These are phyloP conservation scores for Pyracantha coccinea DNA, from an alignment of 331 rosid species.

Conservation along the genomic window DNA sequence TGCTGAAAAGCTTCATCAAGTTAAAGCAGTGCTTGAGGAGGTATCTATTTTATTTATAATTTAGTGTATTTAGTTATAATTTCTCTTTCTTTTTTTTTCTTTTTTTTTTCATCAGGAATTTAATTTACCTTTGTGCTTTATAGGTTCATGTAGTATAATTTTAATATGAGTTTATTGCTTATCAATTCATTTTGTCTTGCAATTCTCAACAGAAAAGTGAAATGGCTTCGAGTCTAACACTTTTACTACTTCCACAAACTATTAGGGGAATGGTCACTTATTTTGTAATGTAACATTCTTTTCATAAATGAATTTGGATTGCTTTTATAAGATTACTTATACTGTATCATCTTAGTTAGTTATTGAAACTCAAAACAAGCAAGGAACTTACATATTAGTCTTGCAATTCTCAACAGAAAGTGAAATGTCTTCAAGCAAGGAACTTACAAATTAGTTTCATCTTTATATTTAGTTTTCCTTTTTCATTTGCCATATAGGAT, in stretches of 20 bases:
- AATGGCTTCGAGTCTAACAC: background rate
- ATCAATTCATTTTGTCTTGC: background rate
- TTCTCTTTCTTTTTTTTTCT: no score
- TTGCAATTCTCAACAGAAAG: no score
- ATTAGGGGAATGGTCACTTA: background rate
- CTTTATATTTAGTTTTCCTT: no score
- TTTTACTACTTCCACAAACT: background rate
- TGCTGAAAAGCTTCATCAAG: constrained; percentile 98
- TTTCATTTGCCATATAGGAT: no score
- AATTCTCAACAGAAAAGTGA: background rate
- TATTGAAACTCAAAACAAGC: background rate
- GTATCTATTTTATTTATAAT: constrained; percentile 22
- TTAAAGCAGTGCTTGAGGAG: constrained; percentile 99
- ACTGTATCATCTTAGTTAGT: background rate
- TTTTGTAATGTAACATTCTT: background rate
- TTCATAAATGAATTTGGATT: no score
- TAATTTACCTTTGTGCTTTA: no score
- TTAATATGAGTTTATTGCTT: background rate
- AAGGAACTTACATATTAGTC: no score
- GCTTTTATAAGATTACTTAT: background rate
- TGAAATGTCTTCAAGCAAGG: no score
- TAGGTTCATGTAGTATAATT: background rate
- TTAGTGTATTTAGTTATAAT: background rate
- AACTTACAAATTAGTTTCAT: no score
- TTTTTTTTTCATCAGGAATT: no score